Base-by-base conservation (phyloP, 345 rosid genomes). In the Trapa incisa region DNA sequence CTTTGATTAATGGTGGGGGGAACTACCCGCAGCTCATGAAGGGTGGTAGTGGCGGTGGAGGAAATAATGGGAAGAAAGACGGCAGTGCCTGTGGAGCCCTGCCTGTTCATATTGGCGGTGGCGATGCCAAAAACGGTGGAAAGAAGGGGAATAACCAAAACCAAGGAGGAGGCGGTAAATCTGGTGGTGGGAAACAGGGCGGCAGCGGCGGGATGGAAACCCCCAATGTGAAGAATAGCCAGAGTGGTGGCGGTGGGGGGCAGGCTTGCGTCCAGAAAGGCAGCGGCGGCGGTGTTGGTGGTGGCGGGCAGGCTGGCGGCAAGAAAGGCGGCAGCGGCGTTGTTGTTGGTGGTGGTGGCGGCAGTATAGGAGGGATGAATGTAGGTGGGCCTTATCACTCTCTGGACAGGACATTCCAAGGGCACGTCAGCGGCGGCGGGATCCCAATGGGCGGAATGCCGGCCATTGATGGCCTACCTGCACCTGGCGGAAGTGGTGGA, bases 401-500 rank as follows among this genome's bases (percentile, higher is more conserved):
- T 35, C 22, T 71, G 75, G 57, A 47, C 78, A 74, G 80, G 75
- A 89, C 73, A 33, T 82, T 86, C 57, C 85, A 77, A 78, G 80
- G 75, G 62, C 85, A 81, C 54, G 80, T 22, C 29, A 22, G 29
- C 29, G 50, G 47, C 12, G 67, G 67, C 5, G 47, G 52, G 16
- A 41, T 65, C 53, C 47, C 47, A 47, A 22, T 65, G 67, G 67
- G 67, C 37, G 67, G 67, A 32, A 67, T 82, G 67, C 83, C 84
- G 4, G 85, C 97, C 2, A 88, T 87, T 11, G 96, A 85, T 68
- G 97, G 98, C 36, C 79, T 86, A 17, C 91, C 98, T 3, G 42
- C 64, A 0, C 88, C 86, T 8, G 65, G 80, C 5, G 77, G 29
- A 22, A 22, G 29, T 22, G 29, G 76, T 0, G 65, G 68, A 22